Evolutionary conservation across 352 stramenopile genomes (phyloP), one percentile per base, ranked within the genome.

Genomic region (Lagenidium giganteum): DNA sequence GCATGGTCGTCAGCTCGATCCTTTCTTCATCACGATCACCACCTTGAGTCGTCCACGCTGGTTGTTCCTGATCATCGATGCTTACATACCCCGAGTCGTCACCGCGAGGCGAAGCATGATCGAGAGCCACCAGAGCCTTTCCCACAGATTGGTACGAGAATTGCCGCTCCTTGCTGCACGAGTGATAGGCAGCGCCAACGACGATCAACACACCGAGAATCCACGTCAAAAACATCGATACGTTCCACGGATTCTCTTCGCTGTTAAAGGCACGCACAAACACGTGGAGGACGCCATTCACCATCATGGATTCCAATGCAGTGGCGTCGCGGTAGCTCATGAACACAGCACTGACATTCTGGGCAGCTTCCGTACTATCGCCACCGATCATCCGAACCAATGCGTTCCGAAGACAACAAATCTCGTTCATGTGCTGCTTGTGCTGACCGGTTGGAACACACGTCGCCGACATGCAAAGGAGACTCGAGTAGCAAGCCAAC

Each of bases 171-270:
- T 78, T 54, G 8, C 46, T 60, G 25, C 64, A 70, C 5, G 75
- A 74, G 42, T 68, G 68, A 43, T 83, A 82, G 0, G 75, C 70
- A 3, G 68, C 61, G 8, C 54, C 32, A 17, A 74, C 32, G 29
- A 85, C 67, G 9, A 70, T 63, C 16, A 51, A 16, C 12, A 87
- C 70, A 5, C 67, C 75, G 12, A 87, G 51, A 8, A 72, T 30
- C 75, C 75, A 87, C 20, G 68, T 79, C 13, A 83, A 34, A 11
- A 71, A 46, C 75, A 87, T 87, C 8, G 72, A 77, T 21, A 64
- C 22, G 34, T 87, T 85, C 75, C 75, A 87, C 14, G 68, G 65
- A 44, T 51, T 72, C 43, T 80, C 69, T 18, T 80, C 56, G 3
- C 45, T 32, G 16, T 64, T 61, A 42, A 79, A 67, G 1, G 51